Base-by-base conservation (phyloP, 2,329 filamentous ascomycete species). In the Ophiostoma pallidulum region DNA sequence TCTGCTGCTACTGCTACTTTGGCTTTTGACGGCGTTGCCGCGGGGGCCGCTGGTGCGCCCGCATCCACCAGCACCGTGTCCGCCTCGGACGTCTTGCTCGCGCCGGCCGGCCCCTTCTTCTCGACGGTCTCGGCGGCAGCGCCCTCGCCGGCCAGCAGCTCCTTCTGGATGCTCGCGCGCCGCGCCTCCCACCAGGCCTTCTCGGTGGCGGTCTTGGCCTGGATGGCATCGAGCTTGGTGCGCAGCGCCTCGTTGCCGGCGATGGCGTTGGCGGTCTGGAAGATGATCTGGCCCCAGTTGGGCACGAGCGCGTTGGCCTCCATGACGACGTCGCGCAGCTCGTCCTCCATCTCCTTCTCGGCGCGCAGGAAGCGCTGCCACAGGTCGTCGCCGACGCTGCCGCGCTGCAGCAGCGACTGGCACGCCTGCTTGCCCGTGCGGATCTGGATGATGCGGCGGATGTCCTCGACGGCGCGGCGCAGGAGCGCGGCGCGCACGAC, bases 241-340 rank as follows among this genome's bases (percentile, higher is more conserved):
- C 88, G 85, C 60, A 95, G 76, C 40, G 81, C 69, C 36, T 78
- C 77, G 68, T 96, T 96, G 61, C 88, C 84, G 50, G 85, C 81
- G 67, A 98, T 96, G 67, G 98, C 92, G 66, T 94, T 94, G 47
- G 92, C 92, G 39, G 86, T 90, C 66, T 98, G 92, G 77, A 98
- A 98, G 64, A 98, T 97, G 48, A 78, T 80, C 62, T 92, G 83
- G 52, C 92, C 92, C 92, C 92, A 98, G 64, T 84, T 83, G 41
- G 86, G 83, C 1, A 80, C 75, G 54, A 96, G 84, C 18, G 86
- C 89, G 63, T 97, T 97, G 59, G 94, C 92, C 88, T 97, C 91
- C 58, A 82, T 78, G 29, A 97, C 89, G 20, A 97, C 91, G 66
- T 98, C 92, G 58, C 87, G 80, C 52, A 98, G 74, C 68, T 98